phyloP scores from a whole-genome alignment of 441 rosid genomes.

The Erodium texanum region DNA sequence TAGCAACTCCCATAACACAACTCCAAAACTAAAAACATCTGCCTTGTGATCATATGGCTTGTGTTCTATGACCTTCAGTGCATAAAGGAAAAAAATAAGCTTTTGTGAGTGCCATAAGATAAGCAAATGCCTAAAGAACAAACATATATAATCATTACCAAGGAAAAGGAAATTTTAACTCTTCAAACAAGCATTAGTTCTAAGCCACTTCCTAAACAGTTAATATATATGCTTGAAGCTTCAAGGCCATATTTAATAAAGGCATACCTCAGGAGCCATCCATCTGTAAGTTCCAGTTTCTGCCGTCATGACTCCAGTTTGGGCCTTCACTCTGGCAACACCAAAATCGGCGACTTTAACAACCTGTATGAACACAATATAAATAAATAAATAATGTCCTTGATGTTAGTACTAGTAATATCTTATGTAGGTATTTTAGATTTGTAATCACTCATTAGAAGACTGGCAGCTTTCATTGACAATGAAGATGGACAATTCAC shows the following conservation, averaged over 20 bases:
- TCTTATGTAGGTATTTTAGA: background rate
- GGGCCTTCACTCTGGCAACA: constrained; percentile 87
- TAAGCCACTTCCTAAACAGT: background rate
- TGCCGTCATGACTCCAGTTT: constrained; percentile 94
- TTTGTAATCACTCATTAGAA: background rate
- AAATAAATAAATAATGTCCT: too few species aligned
- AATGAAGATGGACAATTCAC: too few species aligned
- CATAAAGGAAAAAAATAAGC: constrained; percentile 16
- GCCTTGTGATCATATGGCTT: constrained; percentile 62
- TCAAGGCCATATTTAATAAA: background rate
- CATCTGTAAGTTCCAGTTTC: constrained; percentile 97
- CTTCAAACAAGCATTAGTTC: too few species aligned
- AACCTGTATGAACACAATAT: constrained; percentile 33
- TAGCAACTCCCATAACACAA: constrained; percentile 54
- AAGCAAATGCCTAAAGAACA: too few species aligned
- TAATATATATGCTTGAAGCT: too few species aligned
- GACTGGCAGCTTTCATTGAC: too few species aligned
- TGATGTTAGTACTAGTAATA: too few species aligned
- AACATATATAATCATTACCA: too few species aligned
- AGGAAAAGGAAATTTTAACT: too few species aligned
- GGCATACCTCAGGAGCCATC: constrained; percentile 95
- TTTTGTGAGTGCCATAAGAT: background rate
- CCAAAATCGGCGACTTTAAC: constrained; percentile 98
- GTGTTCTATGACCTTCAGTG: constrained; percentile 51
- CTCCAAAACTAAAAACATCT: constrained; percentile 51